Evolutionary conservation across 2,329 filamentous ascomycete species (phyloP).

Genomic region (Canariomyces notabilis): DNA sequence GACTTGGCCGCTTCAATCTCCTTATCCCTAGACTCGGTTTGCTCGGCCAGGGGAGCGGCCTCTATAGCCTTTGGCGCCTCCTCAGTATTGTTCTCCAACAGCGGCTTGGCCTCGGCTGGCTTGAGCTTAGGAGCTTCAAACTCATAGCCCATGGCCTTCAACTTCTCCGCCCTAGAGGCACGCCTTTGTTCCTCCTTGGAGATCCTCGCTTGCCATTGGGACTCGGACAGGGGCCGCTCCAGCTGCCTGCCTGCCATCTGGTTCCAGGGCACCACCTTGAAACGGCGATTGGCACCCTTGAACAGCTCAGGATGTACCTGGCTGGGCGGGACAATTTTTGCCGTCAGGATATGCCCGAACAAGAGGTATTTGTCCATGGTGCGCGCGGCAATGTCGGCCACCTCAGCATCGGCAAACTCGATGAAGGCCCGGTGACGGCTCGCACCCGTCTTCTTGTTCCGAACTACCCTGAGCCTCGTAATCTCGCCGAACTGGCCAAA

Average conservation of each 20-base stretch:
- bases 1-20: constrained; percentile 27
- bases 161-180: constrained; percentile 62
- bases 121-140: constrained; percentile 72
- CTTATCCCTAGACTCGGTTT: constrained; percentile 16
- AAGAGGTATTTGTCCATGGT: constrained; percentile 98
- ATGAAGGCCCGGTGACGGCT: constrained; percentile 95
- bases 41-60: constrained; percentile 25
- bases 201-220: constrained; percentile 74
- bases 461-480: constrained; percentile 70
- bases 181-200: constrained; percentile 68
- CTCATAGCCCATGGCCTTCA: constrained; percentile 79
- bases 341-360: constrained; percentile 90
- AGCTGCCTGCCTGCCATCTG: constrained; percentile 75
- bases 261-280: constrained; percentile 84
- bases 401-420: constrained; percentile 73
- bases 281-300: constrained; percentile 85
- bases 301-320: constrained; percentile 78
- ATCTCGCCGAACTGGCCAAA: constrained; percentile 91
- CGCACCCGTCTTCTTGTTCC: constrained; percentile 85
- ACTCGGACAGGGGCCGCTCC: constrained; percentile 65
- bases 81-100: constrained; percentile 34
- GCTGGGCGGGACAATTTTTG: constrained; percentile 69
- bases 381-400: constrained; percentile 84
- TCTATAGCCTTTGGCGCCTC: constrained; percentile 37
- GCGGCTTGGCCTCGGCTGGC: constrained; percentile 33